These are phyloP conservation scores for Mentha longifolia DNA, from an alignment of 257 asterid genomes.

Conservation along the genomic window DNA sequence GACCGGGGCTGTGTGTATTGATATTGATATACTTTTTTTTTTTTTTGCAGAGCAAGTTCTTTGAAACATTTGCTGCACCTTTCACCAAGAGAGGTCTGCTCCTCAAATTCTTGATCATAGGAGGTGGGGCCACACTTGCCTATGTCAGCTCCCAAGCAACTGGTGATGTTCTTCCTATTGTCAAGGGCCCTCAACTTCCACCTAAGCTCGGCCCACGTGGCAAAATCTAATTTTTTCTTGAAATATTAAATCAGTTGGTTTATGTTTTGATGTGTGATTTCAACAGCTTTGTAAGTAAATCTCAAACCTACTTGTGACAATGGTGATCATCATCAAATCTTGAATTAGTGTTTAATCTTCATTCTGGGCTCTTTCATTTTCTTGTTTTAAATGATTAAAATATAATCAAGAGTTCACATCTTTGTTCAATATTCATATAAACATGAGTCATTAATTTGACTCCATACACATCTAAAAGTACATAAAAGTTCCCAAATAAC, in stretches of 20 bases:
- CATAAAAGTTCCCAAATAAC: constrained; percentile 21
- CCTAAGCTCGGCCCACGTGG: constrained; percentile 86
- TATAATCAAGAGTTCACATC: no score
- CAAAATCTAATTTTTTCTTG: constrained; percentile 53
- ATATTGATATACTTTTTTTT: no score
- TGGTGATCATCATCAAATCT: constrained; percentile 35
- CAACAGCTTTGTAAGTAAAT: constrained; percentile 64
- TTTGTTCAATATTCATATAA: constrained; percentile 3
- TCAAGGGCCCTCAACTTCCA: constrained; percentile 94
- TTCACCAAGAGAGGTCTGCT: constrained; percentile 95
- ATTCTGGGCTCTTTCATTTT: background rate
- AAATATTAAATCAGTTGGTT: constrained; percentile 19
- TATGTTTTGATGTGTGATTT: constrained; percentile 40
- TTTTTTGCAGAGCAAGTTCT: constrained; percentile 82
- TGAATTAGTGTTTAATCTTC: constrained; percentile 30
- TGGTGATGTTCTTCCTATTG: constrained; percentile 85
- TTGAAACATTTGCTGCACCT: constrained; percentile 96
- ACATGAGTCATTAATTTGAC: constrained; percentile 33
- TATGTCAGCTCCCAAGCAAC: constrained; percentile 85
- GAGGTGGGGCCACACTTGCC: constrained; percentile 86
- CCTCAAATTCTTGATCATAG: constrained; percentile 93
- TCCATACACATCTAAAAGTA: constrained; percentile 37
- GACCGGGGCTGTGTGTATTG: no score
- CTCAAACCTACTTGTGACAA: constrained; percentile 41
- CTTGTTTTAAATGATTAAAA: background rate